Evolutionary conservation across 2,329 filamentous ascomycete genomes (phyloP).

Genomic region (Orbilia ellipsospora): DNA sequence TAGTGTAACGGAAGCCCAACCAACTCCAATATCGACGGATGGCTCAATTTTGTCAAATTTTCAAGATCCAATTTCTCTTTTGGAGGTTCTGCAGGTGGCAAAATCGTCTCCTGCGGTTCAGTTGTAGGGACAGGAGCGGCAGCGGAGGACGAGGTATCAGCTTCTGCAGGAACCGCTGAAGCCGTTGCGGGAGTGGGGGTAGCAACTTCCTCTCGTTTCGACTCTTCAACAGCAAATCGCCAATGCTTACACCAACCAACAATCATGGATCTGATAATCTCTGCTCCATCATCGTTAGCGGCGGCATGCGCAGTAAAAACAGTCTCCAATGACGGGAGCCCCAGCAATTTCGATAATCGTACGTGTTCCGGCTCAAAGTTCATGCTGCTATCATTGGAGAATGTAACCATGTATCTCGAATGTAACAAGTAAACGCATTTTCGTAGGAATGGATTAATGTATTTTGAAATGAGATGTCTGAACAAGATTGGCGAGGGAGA

Average conservation of each 20-base stretch:
- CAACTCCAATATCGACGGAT: conserved; percentile 93
- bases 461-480: conserved; percentile 71
- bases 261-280: conserved; percentile 66
- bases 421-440: conserved; percentile 86
- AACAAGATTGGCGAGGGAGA: conserved; percentile 54
- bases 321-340: conserved; percentile 80
- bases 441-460: conserved; percentile 88
- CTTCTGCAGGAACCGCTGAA: conserved; percentile 21
- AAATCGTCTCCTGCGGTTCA: not conserved
- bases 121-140: not conserved
- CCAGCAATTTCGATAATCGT: conserved; percentile 79
- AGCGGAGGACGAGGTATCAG: conserved; percentile 8
- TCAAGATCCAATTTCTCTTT: conserved; percentile 19
- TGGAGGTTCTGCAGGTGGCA: conserved; percentile 48
- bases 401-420: conserved; percentile 87
- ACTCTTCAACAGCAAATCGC: conserved; percentile 42
- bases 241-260: conserved; percentile 59
- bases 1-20: conserved; percentile 92
- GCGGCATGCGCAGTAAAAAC: conserved; percentile 73
- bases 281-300: conserved; percentile 62
- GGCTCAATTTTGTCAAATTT: conserved; percentile 63
- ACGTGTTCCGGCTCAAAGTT: conserved; percentile 76
- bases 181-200: conserved; percentile 26
- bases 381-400: conserved; percentile 71
- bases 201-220: conserved; percentile 44